Evolutionary conservation across 164 flowering plant species (phyloP), one percentile per base, ranked within the genome.

Genomic region (Malania oleifera): DNA sequence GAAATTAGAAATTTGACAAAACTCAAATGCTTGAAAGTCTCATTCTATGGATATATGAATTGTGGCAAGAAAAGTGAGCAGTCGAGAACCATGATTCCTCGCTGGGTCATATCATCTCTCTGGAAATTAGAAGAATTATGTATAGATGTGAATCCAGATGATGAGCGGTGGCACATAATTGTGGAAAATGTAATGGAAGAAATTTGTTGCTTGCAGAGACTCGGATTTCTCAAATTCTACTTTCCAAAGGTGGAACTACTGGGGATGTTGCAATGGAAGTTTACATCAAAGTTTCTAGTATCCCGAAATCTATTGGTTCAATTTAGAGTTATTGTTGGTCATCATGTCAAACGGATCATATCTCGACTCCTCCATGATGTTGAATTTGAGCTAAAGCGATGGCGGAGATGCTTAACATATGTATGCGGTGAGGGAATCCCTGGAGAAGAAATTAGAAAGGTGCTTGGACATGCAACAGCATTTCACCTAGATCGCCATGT

Each of bases 231-330:
- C 27, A 45, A 56, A 10, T 56, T 67, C 9, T 29, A 19, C 54
- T 53, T 68, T 39, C 72, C 66, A 24, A 22, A 22, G 13, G 22
- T 27, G 14, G 56, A 53, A 24, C 26, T 46, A 29, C 25, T 68
- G 34, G 13, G 24, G 12, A n/a, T n/a, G n/a, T n/a, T 14, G 25
- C n/a, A n/a, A n/a, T 14, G 23, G 40, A 15, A 19, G 37, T n/a
- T n/a, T n/a, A n/a, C n/a, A n/a, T n/a, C n/a, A n/a, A n/a, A n/a
- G n/a, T n/a, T n/a, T n/a, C n/a, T n/a, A n/a, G n/a, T n/a, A n/a
- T n/a, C n/a, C n/a, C n/a, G n/a, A n/a, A n/a, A n/a, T n/a, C n/a
- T n/a, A n/a, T n/a, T n/a, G n/a, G n/a, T n/a, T n/a, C n/a, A 43
- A 15, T 43, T 43, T 15, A 17, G 20, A 43, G 15, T 67, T 19